Evolutionary conservation across 345 rosid species (phyloP).

Genomic region (Melastoma malabathricum): DNA sequence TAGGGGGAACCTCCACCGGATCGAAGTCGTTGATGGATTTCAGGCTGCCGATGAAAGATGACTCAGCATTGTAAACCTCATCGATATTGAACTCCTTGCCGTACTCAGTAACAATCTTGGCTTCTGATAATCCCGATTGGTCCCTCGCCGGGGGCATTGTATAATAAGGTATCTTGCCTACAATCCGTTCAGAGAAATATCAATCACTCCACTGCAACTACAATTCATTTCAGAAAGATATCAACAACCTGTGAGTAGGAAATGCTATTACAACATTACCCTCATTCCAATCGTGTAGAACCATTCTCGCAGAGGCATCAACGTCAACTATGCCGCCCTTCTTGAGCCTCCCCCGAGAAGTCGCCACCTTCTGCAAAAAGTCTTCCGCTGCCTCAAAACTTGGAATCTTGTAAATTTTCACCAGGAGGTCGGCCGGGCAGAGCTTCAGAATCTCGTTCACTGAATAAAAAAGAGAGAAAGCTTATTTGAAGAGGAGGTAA

Average conservation of each 20-base stretch:
- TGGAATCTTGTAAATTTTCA: slow-evolving; percentile 66
- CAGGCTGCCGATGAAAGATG: slow-evolving; percentile 82
- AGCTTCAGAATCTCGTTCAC: slow-evolving; percentile 86
- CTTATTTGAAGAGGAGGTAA: too few species aligned
- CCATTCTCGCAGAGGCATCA: slow-evolving; percentile 77
- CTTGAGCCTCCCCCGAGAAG: slow-evolving; percentile 82
- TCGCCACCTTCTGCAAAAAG: slow-evolving; percentile 77
- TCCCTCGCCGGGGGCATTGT: slow-evolving; percentile 75
- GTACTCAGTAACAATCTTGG: slow-evolving; percentile 53
- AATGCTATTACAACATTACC: slow-evolving; percentile 22
- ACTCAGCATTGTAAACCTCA: slow-evolving; percentile 68
- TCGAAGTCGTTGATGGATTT: slow-evolving; percentile 52
- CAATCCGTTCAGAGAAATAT: not conserved
- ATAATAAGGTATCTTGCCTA: slow-evolving; percentile 86
- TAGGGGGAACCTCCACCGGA: slow-evolving; percentile 66
- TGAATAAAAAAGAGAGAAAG: slow-evolving; percentile 11
- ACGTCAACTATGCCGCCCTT: slow-evolving; percentile 91
- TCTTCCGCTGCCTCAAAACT: slow-evolving; percentile 68
- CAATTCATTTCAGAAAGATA: too few species aligned
- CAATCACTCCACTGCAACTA: too few species aligned
- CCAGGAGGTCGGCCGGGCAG: slow-evolving; percentile 53
- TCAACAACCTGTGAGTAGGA: too few species aligned
- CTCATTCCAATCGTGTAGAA: slow-evolving; percentile 87
- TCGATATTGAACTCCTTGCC: slow-evolving; percentile 74
- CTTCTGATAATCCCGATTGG: slow-evolving; percentile 59